These are phyloP conservation scores for Chaetomium strumarium DNA, from an alignment of 2,329 filamentous ascomycete genomes.

Conservation along the genomic window DNA sequence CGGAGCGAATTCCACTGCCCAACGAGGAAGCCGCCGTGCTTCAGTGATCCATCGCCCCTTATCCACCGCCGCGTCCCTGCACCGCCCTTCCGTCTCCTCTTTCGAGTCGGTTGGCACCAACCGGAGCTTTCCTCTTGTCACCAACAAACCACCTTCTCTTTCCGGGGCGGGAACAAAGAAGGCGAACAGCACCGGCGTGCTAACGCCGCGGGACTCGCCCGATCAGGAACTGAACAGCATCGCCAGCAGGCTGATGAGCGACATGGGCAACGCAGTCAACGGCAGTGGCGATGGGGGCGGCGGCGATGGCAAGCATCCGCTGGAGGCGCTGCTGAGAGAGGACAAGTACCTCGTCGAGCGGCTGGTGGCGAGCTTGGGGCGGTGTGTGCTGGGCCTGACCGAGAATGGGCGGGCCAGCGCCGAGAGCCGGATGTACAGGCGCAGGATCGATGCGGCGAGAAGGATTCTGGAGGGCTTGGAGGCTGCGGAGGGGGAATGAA, in stretches of 20 bases:
- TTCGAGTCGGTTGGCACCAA: constrained; percentile 54
- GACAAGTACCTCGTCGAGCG: constrained; percentile 56
- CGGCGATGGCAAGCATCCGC: constrained; percentile 31
- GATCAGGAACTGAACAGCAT: constrained; percentile 44
- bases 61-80: constrained; percentile 35
- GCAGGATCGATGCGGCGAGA: constrained; percentile 69
- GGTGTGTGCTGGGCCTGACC: constrained; percentile 53
- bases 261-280: constrained; percentile 39
- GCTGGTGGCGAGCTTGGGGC: constrained; percentile 53
- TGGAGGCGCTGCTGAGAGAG: constrained; percentile 45
- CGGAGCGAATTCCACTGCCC: neutral
- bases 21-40: constrained; percentile 10
- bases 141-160: constrained; percentile 35
- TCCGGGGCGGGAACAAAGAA: constrained; percentile 27
- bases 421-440: constrained; percentile 59
- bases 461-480: constrained; percentile 66
- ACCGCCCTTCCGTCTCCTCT: constrained; percentile 53
- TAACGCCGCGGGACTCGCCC: constrained; percentile 45
- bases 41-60: constrained; percentile 40
- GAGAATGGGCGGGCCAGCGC: constrained; percentile 49
- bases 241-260: constrained; percentile 43
- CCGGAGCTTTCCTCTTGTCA: constrained; percentile 55
- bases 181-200: constrained; percentile 36
- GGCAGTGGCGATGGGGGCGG: constrained; percentile 4
- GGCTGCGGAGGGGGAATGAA: neutral